Percentiles rank a stretch among this genome's conserved stretches.
Evolutionary conservation across 2,329 filamentous ascomycete genomes (phyloP).

Genomic region (Colletotrichum higginsianum): DNA sequence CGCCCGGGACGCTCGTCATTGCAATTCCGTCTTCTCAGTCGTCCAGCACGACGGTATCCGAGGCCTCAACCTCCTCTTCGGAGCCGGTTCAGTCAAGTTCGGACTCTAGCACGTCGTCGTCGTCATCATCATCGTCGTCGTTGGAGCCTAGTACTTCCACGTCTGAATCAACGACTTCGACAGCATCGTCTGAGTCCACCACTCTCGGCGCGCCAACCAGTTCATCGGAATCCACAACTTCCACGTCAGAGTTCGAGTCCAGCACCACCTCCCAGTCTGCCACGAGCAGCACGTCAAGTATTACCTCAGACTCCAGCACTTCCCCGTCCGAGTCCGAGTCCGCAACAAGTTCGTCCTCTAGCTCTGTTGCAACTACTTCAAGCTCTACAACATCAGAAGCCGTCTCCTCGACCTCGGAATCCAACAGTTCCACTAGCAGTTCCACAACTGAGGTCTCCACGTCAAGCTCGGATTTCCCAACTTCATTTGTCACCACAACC

Average conservation of each 20-base stretch:
- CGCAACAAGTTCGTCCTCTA: too few species aligned
- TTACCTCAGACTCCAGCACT: not conserved
- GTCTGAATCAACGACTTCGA: not conserved
- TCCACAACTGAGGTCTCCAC: not conserved
- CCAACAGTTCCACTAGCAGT: not conserved
- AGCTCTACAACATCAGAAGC: not conserved
- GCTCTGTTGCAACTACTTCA: not conserved
- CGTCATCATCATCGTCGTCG: not conserved
- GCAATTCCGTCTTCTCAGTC: not conserved
- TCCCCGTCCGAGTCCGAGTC: not conserved
- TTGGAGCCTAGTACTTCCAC: not conserved
- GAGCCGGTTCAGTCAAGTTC: not conserved
- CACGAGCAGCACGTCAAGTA: not conserved
- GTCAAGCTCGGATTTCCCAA: not conserved
- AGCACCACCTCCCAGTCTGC: not conserved
- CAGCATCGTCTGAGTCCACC: not conserved
- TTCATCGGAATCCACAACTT: not conserved
- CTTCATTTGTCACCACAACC: conserved; percentile 12
- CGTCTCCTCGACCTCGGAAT: not conserved
- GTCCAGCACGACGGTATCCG: not conserved
- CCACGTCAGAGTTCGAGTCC: not conserved
- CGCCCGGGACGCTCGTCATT: conserved; percentile 9
- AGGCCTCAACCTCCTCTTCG: not conserved
- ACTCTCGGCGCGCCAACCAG: too few species aligned
- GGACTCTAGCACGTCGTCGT: not conserved